Percentiles rank a stretch among this genome's conserved stretches.
Conservation (phyloP, 106 monocot species). For the Triglochin maritima region DNA sequence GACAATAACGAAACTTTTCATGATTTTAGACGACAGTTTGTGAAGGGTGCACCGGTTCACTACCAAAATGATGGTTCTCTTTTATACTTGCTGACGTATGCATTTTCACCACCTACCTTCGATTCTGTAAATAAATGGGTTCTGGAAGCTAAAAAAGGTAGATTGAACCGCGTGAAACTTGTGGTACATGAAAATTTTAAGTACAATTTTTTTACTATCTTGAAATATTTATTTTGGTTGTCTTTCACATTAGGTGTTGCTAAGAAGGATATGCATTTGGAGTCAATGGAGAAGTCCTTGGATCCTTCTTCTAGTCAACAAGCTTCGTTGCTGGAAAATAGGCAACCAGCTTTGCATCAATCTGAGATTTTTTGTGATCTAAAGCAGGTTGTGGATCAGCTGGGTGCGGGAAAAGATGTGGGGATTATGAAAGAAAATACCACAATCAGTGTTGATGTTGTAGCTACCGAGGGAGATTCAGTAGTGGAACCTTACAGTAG, state of each 20-base stretch:
- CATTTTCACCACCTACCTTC: slow-evolving; percentile 46
- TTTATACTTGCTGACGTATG: slow-evolving; percentile 68
- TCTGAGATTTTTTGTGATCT: background rate
- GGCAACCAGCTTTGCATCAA: background rate
- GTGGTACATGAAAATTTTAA: background rate
- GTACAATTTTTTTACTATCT: background rate
- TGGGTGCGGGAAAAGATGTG: slow-evolving; percentile 11
- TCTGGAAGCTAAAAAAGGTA: slow-evolving; percentile 5
- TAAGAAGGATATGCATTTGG: too few relatives aligned
- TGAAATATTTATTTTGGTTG: background rate
- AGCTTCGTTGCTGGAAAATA: too few relatives aligned
- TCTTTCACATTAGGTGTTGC: background rate
- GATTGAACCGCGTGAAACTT: background rate
- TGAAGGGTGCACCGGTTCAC: slow-evolving; percentile 53
- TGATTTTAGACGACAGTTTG: slow-evolving; percentile 14
- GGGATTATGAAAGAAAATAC: background rate
- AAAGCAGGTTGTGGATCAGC: background rate
- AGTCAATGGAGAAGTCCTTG: too few relatives aligned
- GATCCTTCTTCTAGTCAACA: too few relatives aligned
- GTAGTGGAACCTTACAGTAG: slow-evolving; percentile 4
- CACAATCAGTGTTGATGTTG: background rate
- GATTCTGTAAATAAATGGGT: slow-evolving; percentile 54
- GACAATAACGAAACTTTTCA: slow-evolving; percentile 7
- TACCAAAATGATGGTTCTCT: slow-evolving; percentile 93
- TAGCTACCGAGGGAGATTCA: slow-evolving; percentile 4